Percentiles rank a stretch among this genome's conserved stretches.
phyloP scores from a whole-genome alignment of 805 yeast species.

The Ogataea wickerhamii region DNA sequence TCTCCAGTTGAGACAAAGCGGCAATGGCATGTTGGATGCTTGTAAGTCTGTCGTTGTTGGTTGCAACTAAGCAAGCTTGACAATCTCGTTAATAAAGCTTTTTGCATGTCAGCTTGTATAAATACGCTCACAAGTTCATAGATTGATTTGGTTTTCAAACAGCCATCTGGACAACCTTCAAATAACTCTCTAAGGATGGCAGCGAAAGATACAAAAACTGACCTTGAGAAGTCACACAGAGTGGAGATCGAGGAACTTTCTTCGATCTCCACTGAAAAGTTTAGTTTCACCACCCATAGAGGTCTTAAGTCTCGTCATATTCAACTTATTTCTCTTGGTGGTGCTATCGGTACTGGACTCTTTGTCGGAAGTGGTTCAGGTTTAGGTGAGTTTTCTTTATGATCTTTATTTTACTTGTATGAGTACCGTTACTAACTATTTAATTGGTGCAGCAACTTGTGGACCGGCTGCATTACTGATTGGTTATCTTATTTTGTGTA shows the following conservation, averaged over 20 bases:
- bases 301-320: constrained; percentile 45
- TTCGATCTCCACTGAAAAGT: neutral
- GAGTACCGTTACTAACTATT: neutral
- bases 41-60: too few species aligned
- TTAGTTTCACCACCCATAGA: constrained; percentile 30
- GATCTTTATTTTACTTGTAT: too few species aligned
- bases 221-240: constrained; percentile 1
- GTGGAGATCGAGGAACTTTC: constrained; percentile 3
- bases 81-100: too few species aligned
- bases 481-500: constrained; percentile 60
- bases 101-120: too few species aligned
- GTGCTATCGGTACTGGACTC: constrained; percentile 63
- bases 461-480: constrained; percentile 47
- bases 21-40: too few species aligned
- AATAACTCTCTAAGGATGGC: too few species aligned
- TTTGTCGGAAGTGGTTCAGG: constrained; percentile 46
- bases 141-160: too few species aligned
- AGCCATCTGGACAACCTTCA: too few species aligned
- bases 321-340: constrained; percentile 68
- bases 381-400: neutral
- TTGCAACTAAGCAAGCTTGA: too few species aligned
- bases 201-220: neutral
- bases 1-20: too few species aligned
- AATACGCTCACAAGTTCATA: too few species aligned
- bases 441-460: constrained; percentile 13